Percentiles rank a stretch among this genome's conserved stretches.
Evolutionary conservation across 257 asterid species (phyloP).

Genomic region (Plantago ovata): DNA sequence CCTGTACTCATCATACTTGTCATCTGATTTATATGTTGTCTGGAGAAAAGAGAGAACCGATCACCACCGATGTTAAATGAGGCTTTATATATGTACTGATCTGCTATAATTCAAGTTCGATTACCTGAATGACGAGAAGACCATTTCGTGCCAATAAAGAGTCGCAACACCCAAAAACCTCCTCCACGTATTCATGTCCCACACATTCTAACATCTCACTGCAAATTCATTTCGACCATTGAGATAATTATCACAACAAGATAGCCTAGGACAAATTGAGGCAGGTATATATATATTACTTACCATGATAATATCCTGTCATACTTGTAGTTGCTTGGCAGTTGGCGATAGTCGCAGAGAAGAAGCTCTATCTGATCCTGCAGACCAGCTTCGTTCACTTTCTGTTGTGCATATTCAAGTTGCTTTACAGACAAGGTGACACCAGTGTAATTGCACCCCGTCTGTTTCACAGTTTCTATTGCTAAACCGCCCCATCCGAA

Average conservation of each 20-base stretch:
- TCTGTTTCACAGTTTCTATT: conserved; percentile 47
- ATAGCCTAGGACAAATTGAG: background rate
- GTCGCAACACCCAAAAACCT: conserved; percentile 40
- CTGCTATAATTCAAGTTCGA: background rate
- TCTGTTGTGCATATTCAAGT: conserved; percentile 36
- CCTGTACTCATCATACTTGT: conserved; percentile 72
- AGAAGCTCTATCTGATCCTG: no score
- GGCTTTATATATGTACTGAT: no score
- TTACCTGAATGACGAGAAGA: conserved; percentile 47
- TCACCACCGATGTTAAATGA: background rate
- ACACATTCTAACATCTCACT: conserved; percentile 64
- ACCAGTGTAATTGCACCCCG: conserved; percentile 68
- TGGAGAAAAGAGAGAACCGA: conserved; percentile 19
- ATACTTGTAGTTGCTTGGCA: conserved; percentile 38
- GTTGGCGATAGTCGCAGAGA: conserved; percentile 57
- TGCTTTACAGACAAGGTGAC: conserved; percentile 61
- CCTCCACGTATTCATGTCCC: conserved; percentile 50
- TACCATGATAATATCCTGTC: conserved; percentile 58
- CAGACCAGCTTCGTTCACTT: no score
- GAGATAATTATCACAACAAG: background rate
- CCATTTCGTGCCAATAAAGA: conserved; percentile 48
- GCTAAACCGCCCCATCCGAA: no score
- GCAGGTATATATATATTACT: background rate
- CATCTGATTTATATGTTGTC: conserved; percentile 81
- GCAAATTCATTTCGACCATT: conserved; percentile 7